phyloP scores from a whole-genome alignment of 768 basidiomycete genomes.

The Dictyophora rubrovolvata region DNA sequence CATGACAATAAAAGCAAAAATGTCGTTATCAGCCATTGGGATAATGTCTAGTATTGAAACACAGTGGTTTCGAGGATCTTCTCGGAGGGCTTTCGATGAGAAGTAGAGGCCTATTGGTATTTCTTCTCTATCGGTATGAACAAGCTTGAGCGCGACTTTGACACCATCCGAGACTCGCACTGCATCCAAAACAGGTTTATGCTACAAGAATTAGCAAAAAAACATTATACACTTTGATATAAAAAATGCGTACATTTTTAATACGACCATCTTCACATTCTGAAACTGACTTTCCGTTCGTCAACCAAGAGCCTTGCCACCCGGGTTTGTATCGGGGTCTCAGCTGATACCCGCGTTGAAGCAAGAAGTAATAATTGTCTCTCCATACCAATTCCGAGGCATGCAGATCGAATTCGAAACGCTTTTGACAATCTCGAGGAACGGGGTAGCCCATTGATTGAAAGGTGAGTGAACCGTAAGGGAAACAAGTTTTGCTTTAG shows the following conservation, averaged over 20 bases:
- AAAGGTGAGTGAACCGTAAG: too few species aligned
- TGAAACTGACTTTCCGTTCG: not conserved
- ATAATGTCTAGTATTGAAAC: not conserved
- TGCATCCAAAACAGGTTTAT: not conserved
- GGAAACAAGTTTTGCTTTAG: too few species aligned
- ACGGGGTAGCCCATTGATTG: too few species aligned
- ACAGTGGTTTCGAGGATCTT: not conserved
- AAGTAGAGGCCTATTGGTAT: not conserved
- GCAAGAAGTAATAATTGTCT: slow-evolving; percentile 21
- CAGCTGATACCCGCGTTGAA: too few species aligned
- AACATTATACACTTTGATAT: too few species aligned
- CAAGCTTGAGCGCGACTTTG: slow-evolving; percentile 16
- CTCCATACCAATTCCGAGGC: slow-evolving; percentile 12
- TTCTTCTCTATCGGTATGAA: not conserved
- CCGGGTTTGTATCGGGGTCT: slow-evolving; percentile 22
- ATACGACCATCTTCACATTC: not conserved
- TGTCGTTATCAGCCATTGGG: not conserved
- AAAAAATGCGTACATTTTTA: not conserved
- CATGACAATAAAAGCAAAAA: not conserved
- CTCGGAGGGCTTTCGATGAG: not conserved
- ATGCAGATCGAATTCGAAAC: not conserved
- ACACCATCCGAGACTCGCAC: not conserved
- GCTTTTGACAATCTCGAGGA: too few species aligned
- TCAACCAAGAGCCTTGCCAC: slow-evolving; percentile 27
- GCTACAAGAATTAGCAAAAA: too few species aligned